Base-by-base conservation (phyloP, 306 rosid species). In the Cucurbita argyrosperma region DNA sequence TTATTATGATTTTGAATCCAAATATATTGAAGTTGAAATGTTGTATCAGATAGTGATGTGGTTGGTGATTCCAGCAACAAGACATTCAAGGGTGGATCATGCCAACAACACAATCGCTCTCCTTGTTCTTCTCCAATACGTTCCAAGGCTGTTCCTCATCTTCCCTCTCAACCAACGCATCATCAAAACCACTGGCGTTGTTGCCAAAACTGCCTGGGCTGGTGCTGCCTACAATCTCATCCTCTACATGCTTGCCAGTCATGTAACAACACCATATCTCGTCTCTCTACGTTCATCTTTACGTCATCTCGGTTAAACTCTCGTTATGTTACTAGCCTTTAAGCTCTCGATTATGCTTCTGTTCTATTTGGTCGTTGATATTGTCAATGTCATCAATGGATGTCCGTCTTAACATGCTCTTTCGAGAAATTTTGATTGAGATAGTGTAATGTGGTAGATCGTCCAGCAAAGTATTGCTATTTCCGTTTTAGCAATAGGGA, bases 191-290 rank as follows among this genome's bases (percentile, higher is more conserved):
- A 88, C 90, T 0, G 96, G 96, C 4, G 96, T 90, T 39, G 81
- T 93, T 1, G 90, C 90, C 35, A 90, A 84, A 79, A 93, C 98
- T 66, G 89, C 97, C 0, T 93, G 98, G 98, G 90, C 91, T 7
- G 98, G 92, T 60, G 97, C 98, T 8, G 97, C 92, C 0, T 93
- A 93, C 80, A 93, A 93, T 83, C 90, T 93, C 61, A 70, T 93
- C 55, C 94, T 90, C 47, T 93, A 89, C 88, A 75, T 89, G 85
- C 85, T 93, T 19, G 98, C 98, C 35, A 86, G 98, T 70, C 98
- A 93, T 71, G 98, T 93, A 88, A 81, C 21, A 5, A 52, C 56
- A 50, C 7, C 35, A 30, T 30, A 30, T 30, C 35, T 1, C 3
- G 30, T 26, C 30, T 26, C 30, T 26, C 30, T 26, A 26, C 30